Conservation (phyloP, 257 asterid species). For the Gentiana macrophylla region DNA sequence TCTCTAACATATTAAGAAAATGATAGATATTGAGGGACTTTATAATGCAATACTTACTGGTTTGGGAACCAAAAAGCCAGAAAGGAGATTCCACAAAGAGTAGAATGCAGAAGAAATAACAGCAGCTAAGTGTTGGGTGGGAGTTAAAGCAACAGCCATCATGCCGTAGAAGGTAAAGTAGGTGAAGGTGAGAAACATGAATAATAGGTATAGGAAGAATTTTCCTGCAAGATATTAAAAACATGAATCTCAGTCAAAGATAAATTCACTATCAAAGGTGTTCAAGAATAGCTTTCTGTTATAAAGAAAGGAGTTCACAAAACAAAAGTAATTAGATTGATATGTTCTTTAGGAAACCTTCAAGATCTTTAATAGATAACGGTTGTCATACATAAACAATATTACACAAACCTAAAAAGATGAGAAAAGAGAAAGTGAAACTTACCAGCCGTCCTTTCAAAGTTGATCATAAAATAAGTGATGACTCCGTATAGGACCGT, state of each 20-base stretch:
- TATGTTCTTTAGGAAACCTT: too few species aligned
- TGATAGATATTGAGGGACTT: background rate
- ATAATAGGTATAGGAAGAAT: conserved; percentile 36
- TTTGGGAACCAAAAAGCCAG: conserved; percentile 56
- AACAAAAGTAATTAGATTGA: too few species aligned
- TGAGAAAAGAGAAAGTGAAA: conserved; percentile 1
- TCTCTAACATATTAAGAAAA: too few species aligned
- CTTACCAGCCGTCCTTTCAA: conserved; percentile 61
- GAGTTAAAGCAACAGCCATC: conserved; percentile 67
- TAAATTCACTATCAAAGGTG: background rate
- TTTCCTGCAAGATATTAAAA: conserved; percentile 18
- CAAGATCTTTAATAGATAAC: too few species aligned
- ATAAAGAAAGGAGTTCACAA: too few species aligned
- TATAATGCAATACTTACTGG: conserved; percentile 30
- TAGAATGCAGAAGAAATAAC: conserved; percentile 49
- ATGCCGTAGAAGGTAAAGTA: conserved; percentile 60
- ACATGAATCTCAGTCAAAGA: background rate
- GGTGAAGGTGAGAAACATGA: conserved; percentile 44
- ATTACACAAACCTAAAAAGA: too few species aligned
- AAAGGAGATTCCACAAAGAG: conserved; percentile 52
- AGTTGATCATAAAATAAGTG: conserved; percentile 79
- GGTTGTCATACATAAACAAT: background rate
- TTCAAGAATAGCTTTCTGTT: background rate
- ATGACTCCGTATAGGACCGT: conserved; percentile 57
- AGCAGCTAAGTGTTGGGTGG: conserved; percentile 43